phyloP scores from a whole-genome alignment of 768 basidiomycete genomes.

The Infundibulicybe gibba region DNA sequence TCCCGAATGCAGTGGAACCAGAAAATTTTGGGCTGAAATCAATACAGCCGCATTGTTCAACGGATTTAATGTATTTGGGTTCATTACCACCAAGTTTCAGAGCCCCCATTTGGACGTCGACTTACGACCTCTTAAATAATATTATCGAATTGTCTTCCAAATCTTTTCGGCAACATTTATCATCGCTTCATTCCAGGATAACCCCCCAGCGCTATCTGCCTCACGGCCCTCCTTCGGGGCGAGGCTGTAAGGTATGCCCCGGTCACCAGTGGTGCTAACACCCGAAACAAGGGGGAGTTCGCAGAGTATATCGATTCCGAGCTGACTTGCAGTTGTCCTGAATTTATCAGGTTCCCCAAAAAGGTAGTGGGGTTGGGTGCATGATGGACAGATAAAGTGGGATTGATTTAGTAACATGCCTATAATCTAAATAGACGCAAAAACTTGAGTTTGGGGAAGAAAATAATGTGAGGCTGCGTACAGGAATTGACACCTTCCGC shows the following conservation, averaged over 20 bases:
- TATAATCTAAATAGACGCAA: conserved; percentile 52
- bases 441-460: not conserved
- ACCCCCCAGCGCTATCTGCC: conserved; percentile 9
- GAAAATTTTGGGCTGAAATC: too few relatives aligned
- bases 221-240: conserved; percentile 7
- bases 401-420: conserved; percentile 90
- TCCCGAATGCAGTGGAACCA: too few relatives aligned
- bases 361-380: conserved; percentile 56
- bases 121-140: too few relatives aligned
- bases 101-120: too few relatives aligned
- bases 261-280: conserved; percentile 72
- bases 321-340: conserved; percentile 48
- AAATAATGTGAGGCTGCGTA: conserved; percentile 31
- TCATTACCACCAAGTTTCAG: too few relatives aligned
- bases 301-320: conserved; percentile 65
- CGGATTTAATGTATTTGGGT: too few relatives aligned
- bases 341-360: conserved; percentile 73
- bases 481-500: conserved; percentile 82
- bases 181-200: conserved; percentile 14
- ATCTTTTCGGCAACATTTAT: conserved; percentile 8
- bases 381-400: conserved; percentile 75
- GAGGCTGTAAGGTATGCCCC: conserved; percentile 34
- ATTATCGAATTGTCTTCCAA: conserved; percentile 6
- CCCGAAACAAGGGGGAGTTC: conserved; percentile 78
- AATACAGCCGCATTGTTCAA: too few relatives aligned